Percentiles rank a stretch among this genome's conserved stretches.
Conservation (phyloP, 2,329 filamentous ascomycete genomes). For the Cladobotryum protrusum region DNA sequence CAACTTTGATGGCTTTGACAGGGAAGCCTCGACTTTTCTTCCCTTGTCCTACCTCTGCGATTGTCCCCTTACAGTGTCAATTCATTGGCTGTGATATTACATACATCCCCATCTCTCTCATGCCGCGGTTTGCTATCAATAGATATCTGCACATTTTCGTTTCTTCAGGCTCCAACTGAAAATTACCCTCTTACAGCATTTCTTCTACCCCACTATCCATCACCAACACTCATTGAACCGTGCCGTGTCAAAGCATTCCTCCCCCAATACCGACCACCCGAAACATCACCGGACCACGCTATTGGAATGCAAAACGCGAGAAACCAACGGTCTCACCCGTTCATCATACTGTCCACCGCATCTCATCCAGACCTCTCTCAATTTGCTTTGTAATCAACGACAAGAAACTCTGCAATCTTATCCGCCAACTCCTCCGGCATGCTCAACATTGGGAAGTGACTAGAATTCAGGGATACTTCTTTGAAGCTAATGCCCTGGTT, state of each 20-base stretch:
- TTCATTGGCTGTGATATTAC: background rate
- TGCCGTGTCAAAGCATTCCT: background rate
- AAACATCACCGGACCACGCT: no score
- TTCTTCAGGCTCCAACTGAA: background rate
- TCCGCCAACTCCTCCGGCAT: slow-evolving; percentile 3
- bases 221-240: no score
- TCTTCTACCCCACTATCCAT: background rate
- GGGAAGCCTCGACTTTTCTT: background rate
- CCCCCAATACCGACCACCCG: no score
- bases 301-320: background rate
- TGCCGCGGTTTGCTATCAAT: background rate
- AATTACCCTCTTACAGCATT: background rate
- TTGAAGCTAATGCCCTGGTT: background rate
- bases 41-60: background rate
- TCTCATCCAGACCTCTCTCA: background rate
- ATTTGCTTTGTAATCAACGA: background rate
- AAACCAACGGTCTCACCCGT: background rate
- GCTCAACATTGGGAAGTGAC: slow-evolving; percentile 2
- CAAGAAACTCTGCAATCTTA: background rate
- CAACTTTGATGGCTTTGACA: background rate
- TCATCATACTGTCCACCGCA: background rate
- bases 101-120: background rate
- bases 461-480: background rate
- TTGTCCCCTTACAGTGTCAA: background rate
- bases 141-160: background rate